These are phyloP conservation scores for Euryodendron excelsum DNA, from an alignment of 148 eudicot species.

Conservation along the genomic window DNA sequence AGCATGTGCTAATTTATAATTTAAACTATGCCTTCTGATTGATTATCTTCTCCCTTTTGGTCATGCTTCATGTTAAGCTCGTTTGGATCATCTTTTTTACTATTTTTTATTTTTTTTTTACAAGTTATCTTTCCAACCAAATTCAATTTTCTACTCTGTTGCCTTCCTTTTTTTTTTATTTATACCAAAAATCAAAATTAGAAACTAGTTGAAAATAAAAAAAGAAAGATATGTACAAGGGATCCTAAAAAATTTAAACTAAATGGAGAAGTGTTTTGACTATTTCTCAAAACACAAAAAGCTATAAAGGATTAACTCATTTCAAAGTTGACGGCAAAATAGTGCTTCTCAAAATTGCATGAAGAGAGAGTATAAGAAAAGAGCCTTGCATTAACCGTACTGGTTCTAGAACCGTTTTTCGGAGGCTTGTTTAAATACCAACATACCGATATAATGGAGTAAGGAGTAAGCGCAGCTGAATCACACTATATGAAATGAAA, in stretches of 20 bases:
- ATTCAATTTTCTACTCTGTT: no score
- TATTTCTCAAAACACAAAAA: not conserved
- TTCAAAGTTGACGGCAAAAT: not conserved
- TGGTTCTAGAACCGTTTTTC: not conserved
- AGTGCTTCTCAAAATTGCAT: not conserved
- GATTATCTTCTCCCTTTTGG: no score
- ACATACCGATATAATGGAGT: not conserved
- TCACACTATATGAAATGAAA: not conserved
- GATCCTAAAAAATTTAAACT: not conserved
- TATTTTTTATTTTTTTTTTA: no score
- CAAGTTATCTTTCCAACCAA: no score
- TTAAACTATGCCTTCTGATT: no score
- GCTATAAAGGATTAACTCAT: not conserved
- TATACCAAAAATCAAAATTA: no score
- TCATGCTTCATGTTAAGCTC: no score
- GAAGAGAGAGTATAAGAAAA: not conserved
- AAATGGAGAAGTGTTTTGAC: not conserved
- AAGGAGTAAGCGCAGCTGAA: not conserved
- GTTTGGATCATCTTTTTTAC: no score
- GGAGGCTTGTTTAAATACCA: not conserved
- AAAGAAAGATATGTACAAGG: no score
- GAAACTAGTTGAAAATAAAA: no score
- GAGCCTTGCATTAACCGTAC: not conserved
- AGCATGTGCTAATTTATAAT: no score
- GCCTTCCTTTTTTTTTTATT: no score